Evolutionary conservation across 345 rosid genomes (phyloP), one percentile per base, ranked within the genome.

Genomic region (Bruguiera gymnorhiza): DNA sequence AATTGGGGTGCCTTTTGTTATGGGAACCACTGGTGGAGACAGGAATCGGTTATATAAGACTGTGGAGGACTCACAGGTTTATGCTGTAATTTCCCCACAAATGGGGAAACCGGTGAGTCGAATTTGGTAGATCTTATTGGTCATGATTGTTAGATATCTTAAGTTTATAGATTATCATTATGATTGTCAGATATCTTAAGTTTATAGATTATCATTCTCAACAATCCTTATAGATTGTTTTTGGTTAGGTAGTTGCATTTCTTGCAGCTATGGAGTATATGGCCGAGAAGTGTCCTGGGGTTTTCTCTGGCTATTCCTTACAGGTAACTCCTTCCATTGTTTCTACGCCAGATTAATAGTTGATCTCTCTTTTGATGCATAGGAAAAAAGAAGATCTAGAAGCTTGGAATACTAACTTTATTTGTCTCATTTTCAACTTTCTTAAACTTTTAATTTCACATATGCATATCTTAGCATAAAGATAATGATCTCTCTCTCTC

Each of bases 21-120:
- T 92, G 90, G 99, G 99, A 77, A 95, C 99, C 57, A 95, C 97
- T 9, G 98, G 98, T 70, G 99, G 99, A 74, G 97, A 95, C 64
- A 83, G 97, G 78, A 74, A 81, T 46, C 74, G 0, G 43, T 75
- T 95, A 62, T 86, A 84, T 70, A 87, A 86, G 77, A 85, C 90
- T 66, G 96, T 95, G 68, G 85, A 88, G 65, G 70, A 77, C 50
- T 81, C 99, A 27, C 86, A 83, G 62, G 72, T 68, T 43, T 95
- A 90, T 79, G 96, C 99, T 71, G 94, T 95, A 62, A 88, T 95
- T 66, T 95, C 99, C 16, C 99, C 97, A 20, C 99, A 95, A 76
- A 95, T 95, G 99, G 99, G 99, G 71, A 95, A 95, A 62, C 98
- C 90, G 85, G 97, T 91, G 73, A 65, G 77, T 39, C 36, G 52